These are phyloP conservation scores for Apiospora phragmitis DNA, from an alignment of 2,329 filamentous ascomycete species.

Conservation along the genomic window DNA sequence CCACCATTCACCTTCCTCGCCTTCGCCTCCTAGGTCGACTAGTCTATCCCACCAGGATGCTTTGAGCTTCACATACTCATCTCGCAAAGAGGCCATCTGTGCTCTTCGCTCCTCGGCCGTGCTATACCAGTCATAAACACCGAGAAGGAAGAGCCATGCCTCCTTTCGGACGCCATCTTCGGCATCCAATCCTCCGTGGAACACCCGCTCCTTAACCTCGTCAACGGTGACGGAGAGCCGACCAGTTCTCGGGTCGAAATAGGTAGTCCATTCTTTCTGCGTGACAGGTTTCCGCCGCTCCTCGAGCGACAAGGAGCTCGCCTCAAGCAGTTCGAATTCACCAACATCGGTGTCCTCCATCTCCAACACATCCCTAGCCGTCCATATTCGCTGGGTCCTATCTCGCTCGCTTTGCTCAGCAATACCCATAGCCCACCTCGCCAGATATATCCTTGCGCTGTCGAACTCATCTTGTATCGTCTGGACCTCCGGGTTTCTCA, in stretches of 20 bases:
- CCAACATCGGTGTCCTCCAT: slow-evolving; percentile 94
- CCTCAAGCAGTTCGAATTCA: slow-evolving; percentile 91
- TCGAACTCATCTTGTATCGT: slow-evolving; percentile 97
- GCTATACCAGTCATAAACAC: slow-evolving; percentile 92
- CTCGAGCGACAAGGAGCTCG: slow-evolving; percentile 69
- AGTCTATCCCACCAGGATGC: slow-evolving; percentile 95
- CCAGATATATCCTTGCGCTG: slow-evolving; percentile 89
- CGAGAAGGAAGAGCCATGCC: slow-evolving; percentile 92
- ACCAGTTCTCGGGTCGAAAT: slow-evolving; percentile 77
- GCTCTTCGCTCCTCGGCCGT: slow-evolving; percentile 81
- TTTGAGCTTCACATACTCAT: slow-evolving; percentile 93
- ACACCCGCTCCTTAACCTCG: slow-evolving; percentile 96
- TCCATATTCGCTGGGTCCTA: slow-evolving; percentile 84
- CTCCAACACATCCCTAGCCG: slow-evolving; percentile 86
- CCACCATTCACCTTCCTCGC: slow-evolving; percentile 92
- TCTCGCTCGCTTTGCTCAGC: slow-evolving; percentile 95
- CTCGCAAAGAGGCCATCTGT: slow-evolving; percentile 79
- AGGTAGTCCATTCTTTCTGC: slow-evolving; percentile 84
- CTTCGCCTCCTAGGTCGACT: slow-evolving; percentile 75
- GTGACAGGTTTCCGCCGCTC: slow-evolving; percentile 78
- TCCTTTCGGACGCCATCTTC: slow-evolving; percentile 94
- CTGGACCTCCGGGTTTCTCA: slow-evolving; percentile 92
- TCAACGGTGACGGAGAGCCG: slow-evolving; percentile 77
- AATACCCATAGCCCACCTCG: slow-evolving; percentile 97
- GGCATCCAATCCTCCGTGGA: slow-evolving; percentile 86